phyloP scores from a whole-genome alignment of 2,329 filamentous ascomycete species.

The Pseudogymnoascus sp. region DNA sequence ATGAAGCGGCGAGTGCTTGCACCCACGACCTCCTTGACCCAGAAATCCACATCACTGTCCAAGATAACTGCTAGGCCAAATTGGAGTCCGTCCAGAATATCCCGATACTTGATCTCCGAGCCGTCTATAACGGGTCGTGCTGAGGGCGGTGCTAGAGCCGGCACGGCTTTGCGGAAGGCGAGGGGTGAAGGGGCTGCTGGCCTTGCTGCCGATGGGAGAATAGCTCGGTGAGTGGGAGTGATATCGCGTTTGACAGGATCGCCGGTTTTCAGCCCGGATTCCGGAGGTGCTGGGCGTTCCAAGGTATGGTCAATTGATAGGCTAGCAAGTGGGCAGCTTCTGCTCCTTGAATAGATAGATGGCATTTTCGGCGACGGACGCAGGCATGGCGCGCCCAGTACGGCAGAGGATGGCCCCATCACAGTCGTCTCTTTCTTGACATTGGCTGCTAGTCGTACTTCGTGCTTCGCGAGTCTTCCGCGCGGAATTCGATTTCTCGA shows the following conservation, averaged over 20 bases:
- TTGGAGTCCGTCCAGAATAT: slow-evolving; percentile 47
- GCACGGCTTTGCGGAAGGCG: neutral
- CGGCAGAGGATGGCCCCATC: neutral
- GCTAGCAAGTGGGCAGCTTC: neutral
- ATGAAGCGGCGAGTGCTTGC: slow-evolving; percentile 46
- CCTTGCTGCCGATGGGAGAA: neutral
- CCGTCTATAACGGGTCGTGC: neutral
- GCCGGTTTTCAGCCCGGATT: neutral
- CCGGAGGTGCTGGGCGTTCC: neutral
- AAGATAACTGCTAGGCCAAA: slow-evolving; percentile 49
- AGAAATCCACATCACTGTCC: slow-evolving; percentile 44
- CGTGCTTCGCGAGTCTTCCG: neutral
- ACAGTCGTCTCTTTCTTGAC: neutral
- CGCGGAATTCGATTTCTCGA: neutral
- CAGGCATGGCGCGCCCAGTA: neutral
- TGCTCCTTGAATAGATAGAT: neutral
- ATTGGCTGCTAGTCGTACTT: neutral
- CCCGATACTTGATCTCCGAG: slow-evolving; percentile 37
- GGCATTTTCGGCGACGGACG: neutral
- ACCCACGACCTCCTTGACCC: slow-evolving; percentile 44
- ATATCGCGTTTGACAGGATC: neutral
- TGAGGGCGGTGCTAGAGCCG: neutral
- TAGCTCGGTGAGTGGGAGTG: neutral
- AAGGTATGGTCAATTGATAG: neutral
- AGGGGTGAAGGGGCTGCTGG: neutral